phyloP scores from a whole-genome alignment of 495 filamentous ascomycete species.

The Clohesyomyces aquaticus region DNA sequence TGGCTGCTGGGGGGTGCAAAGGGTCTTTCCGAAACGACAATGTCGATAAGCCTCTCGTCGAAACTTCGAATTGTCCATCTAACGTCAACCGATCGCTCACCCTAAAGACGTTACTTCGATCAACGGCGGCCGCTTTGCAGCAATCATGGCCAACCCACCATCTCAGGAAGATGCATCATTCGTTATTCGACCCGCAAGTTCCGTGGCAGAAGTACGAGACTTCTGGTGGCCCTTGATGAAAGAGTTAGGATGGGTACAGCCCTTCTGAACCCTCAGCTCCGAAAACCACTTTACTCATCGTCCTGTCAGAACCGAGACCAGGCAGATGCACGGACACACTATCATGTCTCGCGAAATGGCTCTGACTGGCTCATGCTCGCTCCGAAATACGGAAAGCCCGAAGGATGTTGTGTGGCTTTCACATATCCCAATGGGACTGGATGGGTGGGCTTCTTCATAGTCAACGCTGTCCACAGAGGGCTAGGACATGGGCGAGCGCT shows the following conservation, averaged over 20 bases:
- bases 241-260: conserved; percentile 34
- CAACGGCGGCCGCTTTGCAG: no score
- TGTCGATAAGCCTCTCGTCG: no score
- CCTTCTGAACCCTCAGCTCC: neutral
- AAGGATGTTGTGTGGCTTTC: conserved; percentile 36
- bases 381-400: conserved; percentile 24
- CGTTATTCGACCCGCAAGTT: conserved; percentile 26
- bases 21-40: no score
- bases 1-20: no score
- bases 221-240: conserved; percentile 38
- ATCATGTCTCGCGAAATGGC: conserved; percentile 15
- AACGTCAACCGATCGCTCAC: no score
- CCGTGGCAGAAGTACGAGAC: conserved; percentile 20
- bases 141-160: no score
- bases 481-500: conserved; percentile 24
- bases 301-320: conserved; percentile 27
- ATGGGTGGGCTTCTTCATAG: conserved; percentile 37
- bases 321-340: conserved; percentile 33
- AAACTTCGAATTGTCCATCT: no score
- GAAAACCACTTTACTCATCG: neutral
- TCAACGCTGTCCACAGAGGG: conserved; percentile 28
- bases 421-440: conserved; percentile 33
- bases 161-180: conserved; percentile 4
- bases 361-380: conserved; percentile 27
- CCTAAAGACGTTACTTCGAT: no score